A percentile compares a stretch with the other conserved stretches of the same genome.
Conservation (phyloP, 208 protist species). For the Leishmania martiniquensis region DNA sequence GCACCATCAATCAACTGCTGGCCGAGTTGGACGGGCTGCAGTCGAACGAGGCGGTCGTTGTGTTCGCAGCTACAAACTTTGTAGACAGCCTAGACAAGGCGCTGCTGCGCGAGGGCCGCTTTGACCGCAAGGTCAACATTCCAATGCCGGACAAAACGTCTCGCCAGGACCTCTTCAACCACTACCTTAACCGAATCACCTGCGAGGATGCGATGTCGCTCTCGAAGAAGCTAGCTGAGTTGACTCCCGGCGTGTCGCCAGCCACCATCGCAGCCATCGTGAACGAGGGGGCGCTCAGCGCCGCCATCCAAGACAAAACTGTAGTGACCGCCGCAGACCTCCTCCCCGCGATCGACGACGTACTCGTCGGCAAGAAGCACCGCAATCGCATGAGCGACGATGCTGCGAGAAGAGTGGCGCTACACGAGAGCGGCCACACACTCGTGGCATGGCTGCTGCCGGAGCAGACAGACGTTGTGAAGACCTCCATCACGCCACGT, state of each 20-base stretch:
- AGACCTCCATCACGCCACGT: slow-evolving; percentile 96
- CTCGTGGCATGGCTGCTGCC: slow-evolving; percentile 94
- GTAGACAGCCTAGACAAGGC: slow-evolving; percentile 94
- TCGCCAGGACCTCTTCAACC: slow-evolving; percentile 68
- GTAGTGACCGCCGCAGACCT: slow-evolving; percentile 81
- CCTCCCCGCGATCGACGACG: slow-evolving; percentile 85
- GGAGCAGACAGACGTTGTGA: slow-evolving; percentile 92
- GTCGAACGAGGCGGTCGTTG: slow-evolving; percentile 91
- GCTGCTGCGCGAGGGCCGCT: slow-evolving; percentile 96
- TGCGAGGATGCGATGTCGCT: slow-evolving; percentile 30
- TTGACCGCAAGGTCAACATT: slow-evolving; percentile 95
- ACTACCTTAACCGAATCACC: slow-evolving; percentile 71
- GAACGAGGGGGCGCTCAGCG: slow-evolving; percentile 91
- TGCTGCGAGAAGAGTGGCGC: slow-evolving; percentile 68
- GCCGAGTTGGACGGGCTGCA: slow-evolving; percentile 96
- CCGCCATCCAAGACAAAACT: slow-evolving; percentile 91
- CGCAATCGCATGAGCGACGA: slow-evolving; percentile 67
- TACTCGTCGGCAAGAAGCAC: slow-evolving; percentile 88
- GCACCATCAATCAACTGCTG: slow-evolving; percentile 97
- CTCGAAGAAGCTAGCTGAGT: slow-evolving; percentile 53
- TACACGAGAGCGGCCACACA: slow-evolving; percentile 97
- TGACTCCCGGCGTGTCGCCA: slow-evolving; percentile 91
- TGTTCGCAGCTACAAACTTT: slow-evolving; percentile 98
- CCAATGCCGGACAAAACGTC: slow-evolving; percentile 78
- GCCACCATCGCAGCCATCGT: slow-evolving; percentile 94